These are phyloP conservation scores for Penicillium psychrofluorescens DNA, from an alignment of 495 filamentous ascomycete species.

Conservation along the genomic window DNA sequence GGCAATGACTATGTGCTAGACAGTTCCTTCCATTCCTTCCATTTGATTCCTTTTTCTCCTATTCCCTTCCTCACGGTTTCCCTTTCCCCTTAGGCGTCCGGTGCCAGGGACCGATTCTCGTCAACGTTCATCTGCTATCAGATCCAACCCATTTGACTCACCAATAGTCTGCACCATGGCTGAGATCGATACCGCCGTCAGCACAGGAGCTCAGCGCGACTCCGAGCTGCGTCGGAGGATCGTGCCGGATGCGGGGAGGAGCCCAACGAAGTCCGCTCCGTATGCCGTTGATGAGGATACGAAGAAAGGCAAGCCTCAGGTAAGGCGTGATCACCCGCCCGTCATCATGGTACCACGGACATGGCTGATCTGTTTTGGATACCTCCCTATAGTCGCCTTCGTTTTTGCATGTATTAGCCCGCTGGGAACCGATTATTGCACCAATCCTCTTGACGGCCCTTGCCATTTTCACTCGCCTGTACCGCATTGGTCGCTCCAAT, in stretches of 20 bases:
- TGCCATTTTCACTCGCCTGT: slow-evolving; percentile 90
- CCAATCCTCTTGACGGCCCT: slow-evolving; percentile 82
- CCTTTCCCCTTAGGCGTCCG: slow-evolving; percentile 1
- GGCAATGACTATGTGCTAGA: too few species aligned
- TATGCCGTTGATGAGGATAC: slow-evolving; percentile 43
- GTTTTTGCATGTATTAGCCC: slow-evolving; percentile 57
- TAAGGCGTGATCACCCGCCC: slow-evolving; percentile 8
- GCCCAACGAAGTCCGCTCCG: slow-evolving; percentile 24
- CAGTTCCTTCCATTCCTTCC: too few species aligned
- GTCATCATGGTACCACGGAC: too few species aligned
- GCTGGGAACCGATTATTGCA: slow-evolving; percentile 81
- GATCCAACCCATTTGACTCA: neutral
- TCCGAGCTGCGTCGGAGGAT: slow-evolving; percentile 71
- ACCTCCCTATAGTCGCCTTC: slow-evolving; percentile 19
- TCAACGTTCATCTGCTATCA: slow-evolving; percentile 1
- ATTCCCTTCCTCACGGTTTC: slow-evolving; percentile 3
- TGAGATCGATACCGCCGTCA: slow-evolving; percentile 32
- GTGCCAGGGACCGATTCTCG: neutral
- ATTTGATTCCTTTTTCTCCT: slow-evolving; percentile 4
- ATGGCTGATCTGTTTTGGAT: too few species aligned
- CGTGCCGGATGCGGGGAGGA: slow-evolving; percentile 45
- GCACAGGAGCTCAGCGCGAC: slow-evolving; percentile 60
- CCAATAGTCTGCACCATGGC: slow-evolving; percentile 17
- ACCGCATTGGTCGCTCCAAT: slow-evolving; percentile 87
- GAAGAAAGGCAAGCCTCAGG: slow-evolving; percentile 51